Base-by-base conservation (phyloP, 148 eudicot genomes). In the Hydrangea macrophylla region DNA sequence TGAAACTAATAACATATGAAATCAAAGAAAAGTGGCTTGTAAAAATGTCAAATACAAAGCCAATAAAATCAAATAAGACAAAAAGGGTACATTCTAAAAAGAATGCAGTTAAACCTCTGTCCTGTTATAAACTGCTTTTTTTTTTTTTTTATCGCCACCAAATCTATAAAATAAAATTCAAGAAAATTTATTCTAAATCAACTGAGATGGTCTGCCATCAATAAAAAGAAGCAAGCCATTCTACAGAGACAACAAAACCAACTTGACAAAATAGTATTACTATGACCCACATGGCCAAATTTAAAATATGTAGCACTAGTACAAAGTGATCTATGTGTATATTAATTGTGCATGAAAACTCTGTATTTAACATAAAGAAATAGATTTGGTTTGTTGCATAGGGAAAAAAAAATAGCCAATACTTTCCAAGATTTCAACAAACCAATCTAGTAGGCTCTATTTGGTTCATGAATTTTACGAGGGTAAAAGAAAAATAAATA, bases 141-240 rank as follows among this genome's bases (percentile, higher is more conserved):
- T 53, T 26, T 50, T 63, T 68, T 56, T 68, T 57, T 39, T 53
- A 39, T 23, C 40, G 55, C 30, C 32, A 62, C 62, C 25, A 22
- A 37, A 24, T 35, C 30, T 24, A 62, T 55, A 36, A 22, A 37
- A 24, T 35, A 17, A 11, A 42, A 25, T 15, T 15, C 22, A 27
- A 37, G 53, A 30, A 48, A 61, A 54, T 53, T 70, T 35, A 70
- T 28, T 50, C 44, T 20, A 56, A n/a, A 67, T 73, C 77, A 67
- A 51, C 60, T 62, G 54, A 62, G 59, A 59, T 66, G 79, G 75
- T 76, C 79, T 76, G 75, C 79, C 79, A 71, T 66, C 32, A 44
- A 50, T 36, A 45, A 53, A 70, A 70, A 63, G 69, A 28, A 65
- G 51, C 58, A 1, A 7, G 35, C 70, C 63, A 60, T 56, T 28